phyloP scores from a whole-genome alignment of 495 filamentous ascomycete genomes.

The Neurospora sp. region DNA sequence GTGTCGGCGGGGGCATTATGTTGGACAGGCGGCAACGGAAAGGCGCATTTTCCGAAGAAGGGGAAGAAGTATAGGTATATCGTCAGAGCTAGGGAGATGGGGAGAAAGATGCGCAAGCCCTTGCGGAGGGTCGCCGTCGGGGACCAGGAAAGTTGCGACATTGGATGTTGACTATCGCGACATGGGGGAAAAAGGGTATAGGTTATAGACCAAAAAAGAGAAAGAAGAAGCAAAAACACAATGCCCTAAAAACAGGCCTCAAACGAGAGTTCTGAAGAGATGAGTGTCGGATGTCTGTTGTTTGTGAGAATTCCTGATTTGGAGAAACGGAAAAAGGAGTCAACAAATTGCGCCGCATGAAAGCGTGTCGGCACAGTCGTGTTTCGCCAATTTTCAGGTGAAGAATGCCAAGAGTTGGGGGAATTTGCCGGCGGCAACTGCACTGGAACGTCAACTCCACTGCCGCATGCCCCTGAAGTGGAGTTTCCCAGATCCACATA shows the following conservation, averaged over 20 bases:
- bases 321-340: background rate
- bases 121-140: conserved; percentile 49
- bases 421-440: background rate
- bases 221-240: background rate
- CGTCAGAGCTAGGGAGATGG: conserved; percentile 58
- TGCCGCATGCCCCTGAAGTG: background rate
- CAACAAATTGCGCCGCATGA: background rate
- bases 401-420: background rate
- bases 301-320: background rate
- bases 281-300: background rate
- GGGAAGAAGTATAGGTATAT: conserved; percentile 86
- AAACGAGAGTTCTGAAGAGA: background rate
- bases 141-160: conserved; percentile 16
- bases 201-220: background rate
- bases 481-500: background rate
- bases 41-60: conserved; percentile 68
- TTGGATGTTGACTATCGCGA: background rate
- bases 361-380: background rate
- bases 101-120: conserved; percentile 54
- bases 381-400: background rate
- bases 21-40: conserved; percentile 47
- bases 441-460: background rate
- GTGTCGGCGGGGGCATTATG: conserved; percentile 15
- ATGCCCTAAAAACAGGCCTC: background rate
- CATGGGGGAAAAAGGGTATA: background rate